Conservation (phyloP, 2,329 filamentous ascomycete genomes). For the Fusarium citri region DNA sequence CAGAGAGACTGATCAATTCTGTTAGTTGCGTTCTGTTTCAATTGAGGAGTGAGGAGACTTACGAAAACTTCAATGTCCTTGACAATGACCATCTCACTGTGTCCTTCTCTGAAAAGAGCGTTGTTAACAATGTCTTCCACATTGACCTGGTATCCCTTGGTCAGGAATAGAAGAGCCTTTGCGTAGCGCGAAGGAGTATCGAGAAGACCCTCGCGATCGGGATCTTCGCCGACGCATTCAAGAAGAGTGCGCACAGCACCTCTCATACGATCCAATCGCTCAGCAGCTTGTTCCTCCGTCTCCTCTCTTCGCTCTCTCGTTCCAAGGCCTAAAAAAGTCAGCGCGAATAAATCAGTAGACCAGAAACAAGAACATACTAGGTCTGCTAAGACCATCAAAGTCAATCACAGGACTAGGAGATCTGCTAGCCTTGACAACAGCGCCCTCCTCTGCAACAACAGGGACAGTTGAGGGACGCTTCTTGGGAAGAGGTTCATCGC, state of each 20-base stretch:
- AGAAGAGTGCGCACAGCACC: slow-evolving; percentile 74
- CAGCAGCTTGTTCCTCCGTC: slow-evolving; percentile 55
- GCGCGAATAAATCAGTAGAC: not conserved
- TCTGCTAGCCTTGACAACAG: slow-evolving; percentile 22
- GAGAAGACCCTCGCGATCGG: slow-evolving; percentile 72
- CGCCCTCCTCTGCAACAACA: slow-evolving; percentile 25
- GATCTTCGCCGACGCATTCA: slow-evolving; percentile 76
- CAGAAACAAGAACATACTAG: slow-evolving; percentile 56
- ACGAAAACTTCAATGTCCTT: slow-evolving; percentile 91
- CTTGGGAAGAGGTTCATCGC: slow-evolving; percentile 62
- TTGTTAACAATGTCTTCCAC: slow-evolving; percentile 90
- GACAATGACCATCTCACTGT: slow-evolving; percentile 97
- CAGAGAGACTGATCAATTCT: slow-evolving; percentile 74
- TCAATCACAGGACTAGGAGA: slow-evolving; percentile 69
- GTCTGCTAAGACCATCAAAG: slow-evolving; percentile 70
- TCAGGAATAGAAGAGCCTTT: slow-evolving; percentile 95
- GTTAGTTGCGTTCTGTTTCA: slow-evolving; percentile 5
- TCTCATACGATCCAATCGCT: slow-evolving; percentile 68
- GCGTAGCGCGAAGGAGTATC: slow-evolving; percentile 87
- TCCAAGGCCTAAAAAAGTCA: slow-evolving; percentile 62
- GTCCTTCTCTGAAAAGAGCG: slow-evolving; percentile 95
- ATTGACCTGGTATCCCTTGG: slow-evolving; percentile 96
- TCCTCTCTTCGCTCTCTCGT: slow-evolving; percentile 73
- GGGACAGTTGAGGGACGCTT: slow-evolving; percentile 50
- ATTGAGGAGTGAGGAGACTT: not conserved